Evolutionary conservation across 2,329 filamentous ascomycete genomes (phyloP).

Genomic region (Penicillium sp.): DNA sequence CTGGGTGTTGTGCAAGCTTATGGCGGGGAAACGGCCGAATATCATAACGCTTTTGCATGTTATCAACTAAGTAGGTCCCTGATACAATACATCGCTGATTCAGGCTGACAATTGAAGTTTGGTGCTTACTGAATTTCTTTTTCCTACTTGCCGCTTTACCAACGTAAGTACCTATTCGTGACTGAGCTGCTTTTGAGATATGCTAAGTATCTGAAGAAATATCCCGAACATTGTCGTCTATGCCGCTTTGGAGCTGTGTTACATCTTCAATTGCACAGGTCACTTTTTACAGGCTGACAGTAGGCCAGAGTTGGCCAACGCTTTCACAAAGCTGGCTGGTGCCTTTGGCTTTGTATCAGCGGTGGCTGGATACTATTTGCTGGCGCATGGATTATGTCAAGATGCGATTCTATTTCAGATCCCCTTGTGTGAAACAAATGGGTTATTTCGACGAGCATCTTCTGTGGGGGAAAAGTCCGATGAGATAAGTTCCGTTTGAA

Average conservation of each 20-base stretch:
- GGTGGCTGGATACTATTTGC: slow-evolving; percentile 6
- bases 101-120: slow-evolving; percentile 1
- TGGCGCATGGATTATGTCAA: slow-evolving; percentile 8
- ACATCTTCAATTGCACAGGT: slow-evolving; percentile 4
- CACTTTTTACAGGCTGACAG: slow-evolving; percentile 3
- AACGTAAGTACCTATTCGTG: slow-evolving; percentile 2
- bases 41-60: slow-evolving; percentile 6
- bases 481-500: background rate
- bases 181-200: background rate
- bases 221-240: slow-evolving; percentile 6
- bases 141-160: slow-evolving; percentile 6
- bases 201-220: slow-evolving; percentile 1
- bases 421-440: background rate
- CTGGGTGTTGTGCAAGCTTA: slow-evolving; percentile 6
- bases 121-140: slow-evolving; percentile 9
- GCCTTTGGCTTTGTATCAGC: slow-evolving; percentile 7
- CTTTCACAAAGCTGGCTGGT: background rate
- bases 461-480: background rate
- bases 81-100: background rate
- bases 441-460: background rate
- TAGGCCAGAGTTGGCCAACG: background rate
- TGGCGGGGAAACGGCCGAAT: slow-evolving; percentile 2
- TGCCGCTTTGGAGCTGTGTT: slow-evolving; percentile 3
- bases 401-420: slow-evolving; percentile 5
- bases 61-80: slow-evolving; percentile 1